Evolutionary conservation across 805 yeast species (phyloP).

Genomic region (Cyberlindnera suaveolens): DNA sequence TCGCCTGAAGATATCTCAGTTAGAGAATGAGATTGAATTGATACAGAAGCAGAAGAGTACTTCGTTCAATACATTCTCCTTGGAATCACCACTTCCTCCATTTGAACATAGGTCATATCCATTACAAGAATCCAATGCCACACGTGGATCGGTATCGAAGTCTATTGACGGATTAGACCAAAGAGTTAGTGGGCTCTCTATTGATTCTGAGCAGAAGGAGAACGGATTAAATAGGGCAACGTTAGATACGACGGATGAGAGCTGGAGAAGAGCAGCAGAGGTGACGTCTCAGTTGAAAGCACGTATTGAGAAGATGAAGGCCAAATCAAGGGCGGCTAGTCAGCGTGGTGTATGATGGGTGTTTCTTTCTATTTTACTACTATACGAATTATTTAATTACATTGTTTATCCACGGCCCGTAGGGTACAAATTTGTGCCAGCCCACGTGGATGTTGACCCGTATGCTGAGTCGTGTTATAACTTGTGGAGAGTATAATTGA

Average conservation of each 20-base stretch:
- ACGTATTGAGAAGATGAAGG: conserved; percentile 85
- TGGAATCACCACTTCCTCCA: neutral
- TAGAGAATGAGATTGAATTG: conserved; percentile 42
- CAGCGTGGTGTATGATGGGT: conserved; percentile 1
- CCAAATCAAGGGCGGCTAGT: conserved; percentile 33
- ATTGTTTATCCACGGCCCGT: too few species aligned
- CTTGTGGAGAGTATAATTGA: too few species aligned
- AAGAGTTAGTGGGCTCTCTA: conserved; percentile 23
- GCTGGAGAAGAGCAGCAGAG: conserved; percentile 88
- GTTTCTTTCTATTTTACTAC: neutral
- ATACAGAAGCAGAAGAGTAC: conserved; percentile 27
- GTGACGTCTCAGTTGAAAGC: conserved; percentile 83
- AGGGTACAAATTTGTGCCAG: too few species aligned
- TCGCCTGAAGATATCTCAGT: conserved; percentile 42
- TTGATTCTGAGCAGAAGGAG: conserved; percentile 25
- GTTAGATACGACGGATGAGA: conserved; percentile 46
- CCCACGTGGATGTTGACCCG: too few species aligned
- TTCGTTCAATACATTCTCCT: conserved; percentile 5
- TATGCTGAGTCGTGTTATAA: too few species aligned
- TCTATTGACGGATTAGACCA: conserved; percentile 18
- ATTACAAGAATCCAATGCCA: conserved; percentile 14
- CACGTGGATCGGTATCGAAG: conserved; percentile 1
- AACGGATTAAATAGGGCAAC: conserved; percentile 10
- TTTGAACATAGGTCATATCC: conserved; percentile 3
- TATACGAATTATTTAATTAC: too few species aligned